Evolutionary conservation across 257 asterid species (phyloP).

Genomic region (Nicotiana undulata): DNA sequence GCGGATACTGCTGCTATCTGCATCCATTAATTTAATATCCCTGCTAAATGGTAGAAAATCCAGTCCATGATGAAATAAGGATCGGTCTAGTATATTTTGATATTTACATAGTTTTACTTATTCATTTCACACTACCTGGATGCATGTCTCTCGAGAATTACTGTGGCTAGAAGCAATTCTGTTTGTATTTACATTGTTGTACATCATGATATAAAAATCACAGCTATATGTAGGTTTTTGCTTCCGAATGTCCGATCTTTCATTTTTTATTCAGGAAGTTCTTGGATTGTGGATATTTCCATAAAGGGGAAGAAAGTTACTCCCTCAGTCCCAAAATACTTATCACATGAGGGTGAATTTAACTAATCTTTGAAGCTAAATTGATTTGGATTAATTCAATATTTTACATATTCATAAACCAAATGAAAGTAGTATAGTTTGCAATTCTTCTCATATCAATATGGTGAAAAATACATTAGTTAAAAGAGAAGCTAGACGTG

Average conservation of each 20-base stretch:
- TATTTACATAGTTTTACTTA: not conserved
- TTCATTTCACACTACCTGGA: not conserved
- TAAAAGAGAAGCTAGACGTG: no score
- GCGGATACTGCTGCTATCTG: not conserved
- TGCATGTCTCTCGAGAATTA: not conserved
- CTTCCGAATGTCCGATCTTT: not conserved
- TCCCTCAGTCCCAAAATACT: no score
- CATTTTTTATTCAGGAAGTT: not conserved
- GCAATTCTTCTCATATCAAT: no score
- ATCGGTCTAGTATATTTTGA: not conserved
- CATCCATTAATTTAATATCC: not conserved
- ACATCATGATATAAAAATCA: not conserved
- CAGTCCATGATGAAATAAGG: not conserved
- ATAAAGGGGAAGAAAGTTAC: not conserved
- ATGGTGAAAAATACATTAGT: no score
- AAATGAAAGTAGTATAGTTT: no score
- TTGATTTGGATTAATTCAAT: no score
- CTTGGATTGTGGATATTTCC: not conserved
- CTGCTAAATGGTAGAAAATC: not conserved
- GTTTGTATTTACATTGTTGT: not conserved
- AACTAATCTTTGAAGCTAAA: no score
- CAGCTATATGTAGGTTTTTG: not conserved
- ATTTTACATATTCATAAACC: no score
- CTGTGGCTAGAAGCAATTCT: constrained; percentile 2
- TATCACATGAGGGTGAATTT: no score